phyloP scores from a whole-genome alignment of 352 stramenopile genomes.

The Proteromonas lacertae region DNA sequence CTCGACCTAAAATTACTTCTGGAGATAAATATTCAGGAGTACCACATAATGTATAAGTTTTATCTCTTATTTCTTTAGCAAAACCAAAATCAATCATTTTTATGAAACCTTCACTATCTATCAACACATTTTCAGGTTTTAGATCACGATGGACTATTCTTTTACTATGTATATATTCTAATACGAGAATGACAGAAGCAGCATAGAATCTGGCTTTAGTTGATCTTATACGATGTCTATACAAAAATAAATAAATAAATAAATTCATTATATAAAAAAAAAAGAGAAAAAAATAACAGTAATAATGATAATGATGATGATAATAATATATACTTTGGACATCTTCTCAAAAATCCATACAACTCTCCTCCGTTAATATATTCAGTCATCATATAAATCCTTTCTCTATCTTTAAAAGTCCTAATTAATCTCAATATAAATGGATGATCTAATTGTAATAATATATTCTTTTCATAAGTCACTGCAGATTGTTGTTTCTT shows the following conservation, averaged over 20 bases:
- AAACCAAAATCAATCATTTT: no score
- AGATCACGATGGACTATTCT: no score
- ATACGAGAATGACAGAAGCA: constrained; percentile 32
- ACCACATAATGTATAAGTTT: constrained; percentile 71
- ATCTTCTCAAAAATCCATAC: constrained; percentile 57
- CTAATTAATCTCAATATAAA: no score
- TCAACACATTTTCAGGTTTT: constrained; percentile 60
- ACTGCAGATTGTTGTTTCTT: constrained; percentile 88
- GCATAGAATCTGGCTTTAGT: constrained; percentile 28
- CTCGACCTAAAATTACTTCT: constrained; percentile 36
- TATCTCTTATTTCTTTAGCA: no score
- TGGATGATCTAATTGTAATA: no score
- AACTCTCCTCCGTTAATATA: constrained; percentile 84
- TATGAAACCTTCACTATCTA: constrained; percentile 36
- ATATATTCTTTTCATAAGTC: constrained; percentile 89
- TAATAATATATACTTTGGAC: constrained; percentile 19
- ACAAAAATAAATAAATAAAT: constrained; percentile 55
- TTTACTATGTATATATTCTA: no score
- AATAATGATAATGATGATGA: constrained; percentile 41
- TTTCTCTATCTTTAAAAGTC: constrained; percentile 66
- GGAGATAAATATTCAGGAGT: constrained; percentile 63
- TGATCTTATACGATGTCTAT: constrained; percentile 38
- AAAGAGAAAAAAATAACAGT: constrained; percentile 36
- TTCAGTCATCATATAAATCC: constrained; percentile 92
- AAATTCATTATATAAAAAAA: constrained; percentile 42